Conservation (phyloP, 2,329 filamentous ascomycete species). For the Ilyonectria sp. region DNA sequence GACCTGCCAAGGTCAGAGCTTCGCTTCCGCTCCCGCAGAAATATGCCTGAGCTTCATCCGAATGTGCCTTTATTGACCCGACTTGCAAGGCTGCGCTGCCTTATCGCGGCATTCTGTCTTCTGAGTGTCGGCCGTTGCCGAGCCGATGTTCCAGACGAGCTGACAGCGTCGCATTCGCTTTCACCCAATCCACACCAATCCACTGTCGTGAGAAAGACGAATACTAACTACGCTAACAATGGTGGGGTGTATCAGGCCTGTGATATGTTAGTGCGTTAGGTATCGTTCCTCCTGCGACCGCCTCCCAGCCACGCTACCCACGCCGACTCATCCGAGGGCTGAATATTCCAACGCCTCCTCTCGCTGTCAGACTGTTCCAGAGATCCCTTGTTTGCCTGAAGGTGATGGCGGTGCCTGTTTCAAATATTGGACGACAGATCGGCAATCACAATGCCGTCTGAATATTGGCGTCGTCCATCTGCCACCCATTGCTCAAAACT, state of each 20-base stretch:
- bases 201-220: not conserved
- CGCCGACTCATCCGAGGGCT: not conserved
- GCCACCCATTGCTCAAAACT: not conserved
- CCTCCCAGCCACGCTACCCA: not conserved
- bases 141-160: constrained; percentile 3
- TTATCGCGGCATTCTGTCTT: not conserved
- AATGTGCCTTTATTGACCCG: not conserved
- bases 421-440: not conserved
- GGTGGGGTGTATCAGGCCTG: no score
- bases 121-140: not conserved
- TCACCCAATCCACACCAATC: not conserved
- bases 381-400: not conserved
- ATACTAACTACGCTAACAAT: not conserved
- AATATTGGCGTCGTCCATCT: not conserved
- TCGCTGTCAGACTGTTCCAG: not conserved
- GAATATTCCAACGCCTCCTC: not conserved
- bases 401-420: not conserved
- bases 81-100: not conserved
- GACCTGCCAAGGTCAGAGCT: not conserved
- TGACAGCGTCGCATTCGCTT: not conserved
- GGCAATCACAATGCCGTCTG: not conserved
- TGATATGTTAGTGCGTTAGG: not conserved
- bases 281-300: no score
- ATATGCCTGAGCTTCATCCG: not conserved
- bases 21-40: not conserved